Evolutionary conservation across 805 yeast genomes (phyloP).

Genomic region (Hanseniaspora taiwanica): DNA sequence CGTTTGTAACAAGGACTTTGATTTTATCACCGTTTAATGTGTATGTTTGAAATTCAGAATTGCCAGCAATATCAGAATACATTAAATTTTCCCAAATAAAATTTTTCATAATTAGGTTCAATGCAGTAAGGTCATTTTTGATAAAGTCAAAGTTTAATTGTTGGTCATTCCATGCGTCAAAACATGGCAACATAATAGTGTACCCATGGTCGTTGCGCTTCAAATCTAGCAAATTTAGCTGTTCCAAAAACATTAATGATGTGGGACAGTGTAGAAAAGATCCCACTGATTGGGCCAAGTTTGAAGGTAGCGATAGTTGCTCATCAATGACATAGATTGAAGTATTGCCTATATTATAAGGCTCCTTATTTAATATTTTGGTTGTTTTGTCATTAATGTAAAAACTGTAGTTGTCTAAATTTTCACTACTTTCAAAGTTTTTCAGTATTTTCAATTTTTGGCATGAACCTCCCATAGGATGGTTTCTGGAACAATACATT

Average conservation of each 20-base stretch:
- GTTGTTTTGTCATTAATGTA: constrained; percentile 43
- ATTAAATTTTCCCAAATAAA: constrained; percentile 48
- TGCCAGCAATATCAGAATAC: constrained; percentile 46
- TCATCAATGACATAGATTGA: constrained; percentile 53
- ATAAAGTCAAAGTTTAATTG: constrained; percentile 51
- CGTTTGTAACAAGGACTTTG: constrained; percentile 7
- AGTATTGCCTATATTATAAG: constrained; percentile 45
- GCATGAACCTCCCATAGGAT: constrained; percentile 45
- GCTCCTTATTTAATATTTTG: constrained; percentile 28
- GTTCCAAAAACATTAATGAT: constrained; percentile 44
- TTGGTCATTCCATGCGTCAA: constrained; percentile 53
- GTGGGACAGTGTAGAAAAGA: constrained; percentile 43
- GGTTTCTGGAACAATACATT: constrained; percentile 39
- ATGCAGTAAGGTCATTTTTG: constrained; percentile 34
- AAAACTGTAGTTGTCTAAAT: constrained; percentile 16
- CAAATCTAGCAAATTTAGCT: constrained; percentile 38
- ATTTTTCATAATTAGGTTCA: constrained; percentile 42
- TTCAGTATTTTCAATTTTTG: constrained; percentile 40
- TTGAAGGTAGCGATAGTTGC: constrained; percentile 48
- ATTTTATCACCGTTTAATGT: constrained; percentile 19
- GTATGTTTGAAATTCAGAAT: constrained; percentile 10
- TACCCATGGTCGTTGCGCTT: constrained; percentile 48
- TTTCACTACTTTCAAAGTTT: constrained; percentile 1
- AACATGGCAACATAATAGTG: constrained; percentile 67
- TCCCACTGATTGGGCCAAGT: constrained; percentile 51